Conservation (phyloP, 257 asterid species). For the Nyctanthes arbortristis region DNA sequence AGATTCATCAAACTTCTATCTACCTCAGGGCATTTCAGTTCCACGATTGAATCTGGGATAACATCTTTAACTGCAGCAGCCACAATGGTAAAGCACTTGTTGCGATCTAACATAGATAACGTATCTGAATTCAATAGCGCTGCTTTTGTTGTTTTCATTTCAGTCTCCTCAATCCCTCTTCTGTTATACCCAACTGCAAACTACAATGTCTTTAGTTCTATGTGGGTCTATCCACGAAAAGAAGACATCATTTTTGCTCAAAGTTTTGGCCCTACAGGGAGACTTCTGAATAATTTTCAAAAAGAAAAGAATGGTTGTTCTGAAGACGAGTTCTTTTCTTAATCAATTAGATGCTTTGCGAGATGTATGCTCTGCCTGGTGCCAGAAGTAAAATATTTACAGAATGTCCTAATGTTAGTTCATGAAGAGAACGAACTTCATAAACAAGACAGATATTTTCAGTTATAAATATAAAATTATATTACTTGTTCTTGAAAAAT, state of each 20-base stretch:
- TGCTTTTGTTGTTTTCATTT: slow-evolving; percentile 27
- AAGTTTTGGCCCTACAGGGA: not conserved
- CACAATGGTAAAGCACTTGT: slow-evolving; percentile 44
- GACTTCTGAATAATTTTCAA: not conserved
- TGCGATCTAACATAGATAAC: slow-evolving; percentile 38
- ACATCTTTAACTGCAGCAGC: slow-evolving; percentile 46
- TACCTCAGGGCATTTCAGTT: slow-evolving; percentile 53
- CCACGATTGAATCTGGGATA: slow-evolving; percentile 40
- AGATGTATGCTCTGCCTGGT: not conserved
- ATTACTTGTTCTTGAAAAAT: not conserved
- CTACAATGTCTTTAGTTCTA: slow-evolving; percentile 31
- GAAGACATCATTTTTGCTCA: not conserved
- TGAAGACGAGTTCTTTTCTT: not conserved
- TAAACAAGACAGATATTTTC: not conserved
- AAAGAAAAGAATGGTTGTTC: not conserved
- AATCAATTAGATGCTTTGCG: not conserved
- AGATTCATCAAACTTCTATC: not conserved
- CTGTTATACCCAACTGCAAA: slow-evolving; percentile 61
- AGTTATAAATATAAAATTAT: not conserved
- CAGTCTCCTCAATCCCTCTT: slow-evolving; percentile 50
- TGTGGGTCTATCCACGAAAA: not conserved
- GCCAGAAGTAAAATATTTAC: not conserved
- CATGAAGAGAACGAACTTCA: not conserved
- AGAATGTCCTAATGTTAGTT: not conserved
- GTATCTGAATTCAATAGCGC: slow-evolving; percentile 17